These are phyloP conservation scores for Noccaea caerulescens DNA, from an alignment of 345 rosid species.

Conservation along the genomic window DNA sequence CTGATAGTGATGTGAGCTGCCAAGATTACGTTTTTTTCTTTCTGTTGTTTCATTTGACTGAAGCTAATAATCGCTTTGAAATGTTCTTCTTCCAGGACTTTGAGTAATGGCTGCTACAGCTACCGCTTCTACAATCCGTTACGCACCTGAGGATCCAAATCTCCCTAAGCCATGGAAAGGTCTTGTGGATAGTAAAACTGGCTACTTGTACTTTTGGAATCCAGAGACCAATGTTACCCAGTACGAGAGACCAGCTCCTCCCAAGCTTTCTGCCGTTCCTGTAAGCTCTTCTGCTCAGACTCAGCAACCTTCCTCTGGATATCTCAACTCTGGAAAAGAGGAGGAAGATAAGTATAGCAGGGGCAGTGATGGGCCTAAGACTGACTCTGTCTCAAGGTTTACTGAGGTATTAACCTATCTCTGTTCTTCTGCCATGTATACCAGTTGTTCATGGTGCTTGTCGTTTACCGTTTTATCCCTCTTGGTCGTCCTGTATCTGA, in stretches of 20 bases:
- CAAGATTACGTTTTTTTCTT: background rate
- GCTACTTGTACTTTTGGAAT: conserved; percentile 95
- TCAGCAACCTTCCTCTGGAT: conserved; percentile 57
- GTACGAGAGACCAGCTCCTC: conserved; percentile 77
- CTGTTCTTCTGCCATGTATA: background rate
- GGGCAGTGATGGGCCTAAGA: conserved; percentile 48
- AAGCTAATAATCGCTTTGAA: background rate
- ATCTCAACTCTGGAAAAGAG: conserved; percentile 47
- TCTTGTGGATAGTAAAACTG: conserved; percentile 89
- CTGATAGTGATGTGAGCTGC: background rate
- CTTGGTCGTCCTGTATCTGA: background rate
- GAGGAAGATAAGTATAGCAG: conserved; percentile 60
- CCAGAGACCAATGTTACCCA: conserved; percentile 95
- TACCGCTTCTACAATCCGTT: conserved; percentile 64
- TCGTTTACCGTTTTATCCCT: background rate
- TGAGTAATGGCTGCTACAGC: conserved; percentile 74
- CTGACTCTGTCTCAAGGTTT: conserved; percentile 54
- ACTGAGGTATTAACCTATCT: conserved; percentile 53
- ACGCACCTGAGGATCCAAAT: conserved; percentile 91
- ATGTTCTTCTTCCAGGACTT: conserved; percentile 10
- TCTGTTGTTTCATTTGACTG: background rate
- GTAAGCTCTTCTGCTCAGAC: conserved; percentile 65
- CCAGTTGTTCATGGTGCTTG: conserved; percentile 7
- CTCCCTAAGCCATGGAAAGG: conserved; percentile 99
- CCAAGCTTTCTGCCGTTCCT: conserved; percentile 50